phyloP scores from a whole-genome alignment of 345 rosid species.

The Ceriops decandra region DNA sequence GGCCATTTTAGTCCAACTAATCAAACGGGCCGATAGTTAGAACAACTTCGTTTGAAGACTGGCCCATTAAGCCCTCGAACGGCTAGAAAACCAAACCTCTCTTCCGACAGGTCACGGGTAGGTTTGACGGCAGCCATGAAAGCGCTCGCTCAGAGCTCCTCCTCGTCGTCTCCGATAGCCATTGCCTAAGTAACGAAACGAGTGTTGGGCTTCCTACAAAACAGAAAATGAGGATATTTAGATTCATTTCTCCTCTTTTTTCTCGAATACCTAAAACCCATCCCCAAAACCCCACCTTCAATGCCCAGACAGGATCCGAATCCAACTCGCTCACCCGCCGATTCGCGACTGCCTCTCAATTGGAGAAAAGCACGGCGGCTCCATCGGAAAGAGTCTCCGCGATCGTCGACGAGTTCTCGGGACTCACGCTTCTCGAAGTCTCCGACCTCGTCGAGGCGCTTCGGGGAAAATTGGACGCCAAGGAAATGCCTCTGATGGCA shows the following conservation, averaged over 20 bases:
- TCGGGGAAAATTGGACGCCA: constrained; percentile 50
- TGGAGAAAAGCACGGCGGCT: not conserved
- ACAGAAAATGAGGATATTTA: constrained; percentile 42
- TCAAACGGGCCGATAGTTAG: no score
- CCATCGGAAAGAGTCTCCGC: constrained; percentile 46
- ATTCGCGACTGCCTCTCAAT: constrained; percentile 10
- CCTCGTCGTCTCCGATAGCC: not conserved
- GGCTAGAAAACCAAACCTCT: no score
- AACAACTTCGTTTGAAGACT: no score
- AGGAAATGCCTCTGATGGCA: constrained; percentile 81
- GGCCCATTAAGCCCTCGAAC: no score
- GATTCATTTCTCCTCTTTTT: constrained; percentile 39
- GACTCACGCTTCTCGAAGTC: constrained; percentile 68
- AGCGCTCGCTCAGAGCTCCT: not conserved
- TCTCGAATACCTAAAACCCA: constrained; percentile 26
- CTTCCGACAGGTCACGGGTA: not conserved
- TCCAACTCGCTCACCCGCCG: not conserved
- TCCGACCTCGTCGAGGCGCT: constrained; percentile 67
- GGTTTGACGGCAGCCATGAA: not conserved
- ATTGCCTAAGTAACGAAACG: not conserved
- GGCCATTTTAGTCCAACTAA: no score
- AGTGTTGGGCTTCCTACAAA: not conserved
- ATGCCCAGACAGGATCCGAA: not conserved
- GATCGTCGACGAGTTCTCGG: constrained; percentile 63
- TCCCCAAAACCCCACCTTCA: not conserved